Evolutionary conservation across 2,329 filamentous ascomycete genomes (phyloP).

Genomic region (Aspergillus caelatus): DNA sequence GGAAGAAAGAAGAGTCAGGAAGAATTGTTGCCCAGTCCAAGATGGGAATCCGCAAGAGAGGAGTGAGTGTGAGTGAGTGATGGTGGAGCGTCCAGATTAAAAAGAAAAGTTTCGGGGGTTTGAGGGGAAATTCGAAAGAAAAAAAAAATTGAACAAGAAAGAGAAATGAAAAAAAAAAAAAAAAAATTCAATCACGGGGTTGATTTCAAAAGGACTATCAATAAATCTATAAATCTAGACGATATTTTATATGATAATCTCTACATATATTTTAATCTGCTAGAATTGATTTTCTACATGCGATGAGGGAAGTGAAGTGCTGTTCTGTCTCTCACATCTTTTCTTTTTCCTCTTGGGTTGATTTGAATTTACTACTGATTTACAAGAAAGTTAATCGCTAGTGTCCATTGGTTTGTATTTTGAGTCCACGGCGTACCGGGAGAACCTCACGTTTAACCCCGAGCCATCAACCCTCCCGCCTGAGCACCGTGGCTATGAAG

Average conservation of each 20-base stretch:
- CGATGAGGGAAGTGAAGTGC: background rate
- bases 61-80: conserved; percentile 10
- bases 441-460: background rate
- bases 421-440: background rate
- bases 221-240: background rate
- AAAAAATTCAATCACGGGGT: conserved; percentile 16
- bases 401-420: background rate
- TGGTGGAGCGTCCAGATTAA: conserved; percentile 34
- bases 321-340: background rate
- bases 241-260: background rate
- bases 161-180: background rate
- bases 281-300: background rate
- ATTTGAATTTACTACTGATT: background rate
- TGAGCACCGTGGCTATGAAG: background rate
- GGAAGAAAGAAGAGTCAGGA: conserved; percentile 31
- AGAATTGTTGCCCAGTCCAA: conserved; percentile 6
- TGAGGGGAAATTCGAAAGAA: conserved; percentile 19
- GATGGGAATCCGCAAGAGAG: conserved; percentile 22
- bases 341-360: background rate
- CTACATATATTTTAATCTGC: background rate
- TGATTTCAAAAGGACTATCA: background rate
- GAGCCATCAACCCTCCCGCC: background rate
- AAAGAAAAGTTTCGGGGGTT: conserved; percentile 25
- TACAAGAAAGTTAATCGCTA: conserved; percentile 4
- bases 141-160: background rate